Conservation (phyloP, 495 filamentous ascomycete genomes). For the Sporormia fimetaria region DNA sequence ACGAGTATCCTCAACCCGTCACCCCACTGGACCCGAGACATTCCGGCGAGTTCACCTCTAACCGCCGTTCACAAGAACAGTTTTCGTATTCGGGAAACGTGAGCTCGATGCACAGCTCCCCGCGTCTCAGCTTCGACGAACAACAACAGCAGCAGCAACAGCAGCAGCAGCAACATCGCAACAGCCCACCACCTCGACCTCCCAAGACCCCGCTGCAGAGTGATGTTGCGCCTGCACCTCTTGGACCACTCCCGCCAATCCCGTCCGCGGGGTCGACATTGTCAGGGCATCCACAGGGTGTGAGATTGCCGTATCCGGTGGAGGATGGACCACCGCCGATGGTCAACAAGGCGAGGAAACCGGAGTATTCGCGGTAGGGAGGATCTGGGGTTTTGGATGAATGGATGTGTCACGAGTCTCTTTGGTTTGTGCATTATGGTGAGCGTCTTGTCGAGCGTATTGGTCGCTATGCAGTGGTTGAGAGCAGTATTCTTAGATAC, state of each 20-base stretch:
- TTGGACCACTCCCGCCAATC: conserved; percentile 27
- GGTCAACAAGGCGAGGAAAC: conserved; percentile 78
- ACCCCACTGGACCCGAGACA: conserved; percentile 24
- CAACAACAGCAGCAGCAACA: not conserved
- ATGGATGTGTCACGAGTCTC: no score
- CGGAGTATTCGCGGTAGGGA: conserved; percentile 44
- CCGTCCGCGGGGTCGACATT: conserved; percentile 44
- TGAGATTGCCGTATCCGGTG: conserved; percentile 61
- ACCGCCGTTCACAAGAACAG: conserved; percentile 30
- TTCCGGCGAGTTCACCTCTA: conserved; percentile 18
- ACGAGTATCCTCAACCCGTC: conserved; percentile 44
- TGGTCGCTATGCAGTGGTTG: no score
- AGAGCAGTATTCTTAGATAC: no score
- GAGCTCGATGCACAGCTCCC: conserved; percentile 31
- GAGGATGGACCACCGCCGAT: conserved; percentile 70
- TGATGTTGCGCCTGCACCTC: not conserved
- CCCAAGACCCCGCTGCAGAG: conserved; percentile 24
- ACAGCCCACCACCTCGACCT: conserved; percentile 52
- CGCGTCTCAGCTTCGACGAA: conserved; percentile 39
- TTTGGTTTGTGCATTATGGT: no score
- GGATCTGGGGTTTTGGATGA: no score
- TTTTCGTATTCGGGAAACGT: conserved; percentile 27
- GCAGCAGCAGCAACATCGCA: conserved; percentile 26
- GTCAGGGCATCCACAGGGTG: conserved; percentile 26
- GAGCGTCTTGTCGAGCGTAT: no score